Evolutionary conservation across 257 asterid species (phyloP), one percentile per base, ranked within the genome.

Genomic region (Salvia hispanica): DNA sequence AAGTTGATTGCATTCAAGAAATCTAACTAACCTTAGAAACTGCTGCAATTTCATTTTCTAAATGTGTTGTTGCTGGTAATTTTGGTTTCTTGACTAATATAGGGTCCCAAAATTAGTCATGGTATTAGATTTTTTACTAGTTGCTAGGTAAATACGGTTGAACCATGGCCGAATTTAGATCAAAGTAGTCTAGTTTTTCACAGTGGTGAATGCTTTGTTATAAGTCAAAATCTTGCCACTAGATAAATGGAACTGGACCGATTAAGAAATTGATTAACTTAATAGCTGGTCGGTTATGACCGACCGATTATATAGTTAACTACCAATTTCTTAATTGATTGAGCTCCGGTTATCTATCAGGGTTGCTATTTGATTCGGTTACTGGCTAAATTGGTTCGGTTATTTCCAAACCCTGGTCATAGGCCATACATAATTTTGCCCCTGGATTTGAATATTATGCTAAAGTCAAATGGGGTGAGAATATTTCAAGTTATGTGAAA

Each of bases 41-140:
- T 25, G 31, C 16, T 60, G 47, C 55, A 70, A 46, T 25, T 70
- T 42, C 21, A 9, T 51, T 9, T 52, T 53, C 25, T 39, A 36
- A 3, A 3, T 58, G 37, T 37, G 34, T 25, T 43, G 42, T 25
- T 25, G 31, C 2, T 25, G 31, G 60, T 70, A 37, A 37, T 21
- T 8, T 59, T 36, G 28, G 64, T 48, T 16, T 15, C 0, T 56
- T 13, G 39, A 58, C 34, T 36, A 21, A 13, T 51, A 25, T 37
- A 33, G 28, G 7, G 3, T 43, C 2, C 37, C 31, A 12, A 7
- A 6, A 52, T 31, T 8, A 0, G n/a, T 11, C 43, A 5, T 2
- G 39, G 9, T 69, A 33, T 10, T 14, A 40, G n/a, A 14, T 6
- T 57, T 33, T 45, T 46, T 28, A 11, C 52, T 36, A 8, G 51